A percentile compares a stretch with the other conserved stretches of the same genome.
phyloP scores from a whole-genome alignment of 2,329 filamentous ascomycete species.

The Trichoderma gracile region DNA sequence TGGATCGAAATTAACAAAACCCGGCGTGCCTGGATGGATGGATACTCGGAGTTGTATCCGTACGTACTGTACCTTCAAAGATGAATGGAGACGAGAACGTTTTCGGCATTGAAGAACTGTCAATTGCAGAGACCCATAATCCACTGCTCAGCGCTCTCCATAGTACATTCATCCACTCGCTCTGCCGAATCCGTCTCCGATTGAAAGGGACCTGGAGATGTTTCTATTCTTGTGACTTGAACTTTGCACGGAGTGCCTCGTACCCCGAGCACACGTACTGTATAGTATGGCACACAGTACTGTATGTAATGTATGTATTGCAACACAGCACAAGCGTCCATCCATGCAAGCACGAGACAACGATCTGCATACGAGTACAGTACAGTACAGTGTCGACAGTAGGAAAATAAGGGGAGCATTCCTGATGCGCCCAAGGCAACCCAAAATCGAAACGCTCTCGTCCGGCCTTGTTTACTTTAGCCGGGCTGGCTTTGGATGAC shows the following conservation, averaged over 20 bases:
- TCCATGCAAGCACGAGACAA: no score
- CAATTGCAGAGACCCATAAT: conserved; percentile 1
- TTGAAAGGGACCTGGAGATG: neutral
- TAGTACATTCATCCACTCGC: no score
- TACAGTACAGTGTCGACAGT: no score
- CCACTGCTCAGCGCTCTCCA: no score
- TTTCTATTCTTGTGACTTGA: no score
- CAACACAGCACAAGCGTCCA: no score
- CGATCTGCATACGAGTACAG: no score
- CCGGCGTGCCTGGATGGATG: conserved; percentile 1
- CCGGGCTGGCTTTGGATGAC: neutral
- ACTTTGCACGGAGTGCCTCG: no score
- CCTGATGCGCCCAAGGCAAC: conserved; percentile 18
- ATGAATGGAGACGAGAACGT: neutral
- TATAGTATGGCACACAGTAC: no score
- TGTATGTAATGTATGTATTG: neutral
- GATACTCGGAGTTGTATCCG: no score
- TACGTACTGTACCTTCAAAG: no score
- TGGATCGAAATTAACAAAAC: neutral
- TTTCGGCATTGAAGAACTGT: neutral
- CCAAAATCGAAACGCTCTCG: neutral
- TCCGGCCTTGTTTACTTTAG: conserved; percentile 21
- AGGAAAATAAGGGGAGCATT: no score
- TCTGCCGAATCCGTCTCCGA: neutral
- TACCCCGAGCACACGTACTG: neutral